Base-by-base conservation (phyloP, 139 green algal genomes). In the Trebouxia sp. region DNA sequence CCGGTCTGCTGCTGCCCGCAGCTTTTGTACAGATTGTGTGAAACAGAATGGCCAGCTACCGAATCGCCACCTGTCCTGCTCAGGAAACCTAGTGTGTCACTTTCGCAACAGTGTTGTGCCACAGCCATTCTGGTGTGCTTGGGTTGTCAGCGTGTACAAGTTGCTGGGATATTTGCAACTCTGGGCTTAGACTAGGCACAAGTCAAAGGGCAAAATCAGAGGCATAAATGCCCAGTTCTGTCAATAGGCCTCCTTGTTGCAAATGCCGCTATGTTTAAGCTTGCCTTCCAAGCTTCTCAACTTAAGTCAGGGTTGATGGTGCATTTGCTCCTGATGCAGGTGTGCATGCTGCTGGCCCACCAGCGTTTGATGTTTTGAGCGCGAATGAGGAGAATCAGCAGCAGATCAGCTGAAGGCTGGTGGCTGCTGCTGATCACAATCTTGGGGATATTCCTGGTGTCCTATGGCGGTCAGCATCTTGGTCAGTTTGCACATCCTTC, bases 321-420 rank as follows among this genome's bases (percentile, higher is more conserved):
- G n/a, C n/a, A n/a, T n/a, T n/a, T n/a, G n/a, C 47, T 6, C 2
- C 1, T 17, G 15, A 45, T 45, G 20, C 62, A 72, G 62, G 62
- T 26, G 62, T 45, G 62, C 62, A 72, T 72, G 62, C 62, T 72
- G 62, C 62, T 43, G 62, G 62, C 62, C n/a, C 24, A 35, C 35
- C 28, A 69, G 10, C 24, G 24, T 12, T 72, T 39, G 32, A 72
- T 72, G 62, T 30, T 72, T 43, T 72, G 62, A 72, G 15, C 5
- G 20, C 11, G 32, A 26, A 72, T 72, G 62, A 72, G 62, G 32
- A 42, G 62, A 72, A 35, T 6, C 26, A 35, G 62, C 62, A 72
- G 62, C 62, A 72, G 62, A 72, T 45, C 62, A 72, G 62, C 62
- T 72, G 62, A 72, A 45, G 62, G 62, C 17, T 72, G 62, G 62